Evolutionary conservation across 2,329 filamentous ascomycete species (phyloP).

Genomic region (Botrytis aclada): DNA sequence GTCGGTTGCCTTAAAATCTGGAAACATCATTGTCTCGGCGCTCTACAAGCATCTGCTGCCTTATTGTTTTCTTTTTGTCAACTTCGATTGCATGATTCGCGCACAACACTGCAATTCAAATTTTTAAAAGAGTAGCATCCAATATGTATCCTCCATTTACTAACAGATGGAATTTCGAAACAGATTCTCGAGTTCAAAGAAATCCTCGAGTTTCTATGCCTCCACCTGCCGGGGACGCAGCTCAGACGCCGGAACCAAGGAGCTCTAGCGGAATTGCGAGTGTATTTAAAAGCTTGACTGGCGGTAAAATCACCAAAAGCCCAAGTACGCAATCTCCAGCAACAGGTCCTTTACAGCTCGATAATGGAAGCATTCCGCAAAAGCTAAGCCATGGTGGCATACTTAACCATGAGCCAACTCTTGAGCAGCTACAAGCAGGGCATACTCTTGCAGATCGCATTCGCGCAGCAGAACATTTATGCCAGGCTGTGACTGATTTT

Average conservation of each 20-base stretch:
- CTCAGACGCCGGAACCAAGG: constrained; percentile 53
- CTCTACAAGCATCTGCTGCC: background rate
- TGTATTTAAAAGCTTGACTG: constrained; percentile 61
- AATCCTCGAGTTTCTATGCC: constrained; percentile 49
- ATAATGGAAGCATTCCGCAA: constrained; percentile 42
- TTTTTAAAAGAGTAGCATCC: background rate
- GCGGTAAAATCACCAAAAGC: constrained; percentile 51
- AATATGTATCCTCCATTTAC: constrained; percentile 14
- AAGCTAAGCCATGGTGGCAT: constrained; percentile 44
- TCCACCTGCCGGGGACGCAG: constrained; percentile 56
- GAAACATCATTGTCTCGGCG: background rate
- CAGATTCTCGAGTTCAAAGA: constrained; percentile 16
- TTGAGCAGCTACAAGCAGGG: constrained; percentile 54
- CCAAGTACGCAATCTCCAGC: constrained; percentile 41
- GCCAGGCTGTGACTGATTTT: constrained; percentile 55
- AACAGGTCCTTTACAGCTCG: constrained; percentile 43
- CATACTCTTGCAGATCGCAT: constrained; percentile 51
- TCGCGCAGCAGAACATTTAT: constrained; percentile 55
- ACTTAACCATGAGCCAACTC: constrained; percentile 51
- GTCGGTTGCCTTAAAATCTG: background rate
- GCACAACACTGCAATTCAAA: background rate
- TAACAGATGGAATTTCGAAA: constrained; percentile 11
- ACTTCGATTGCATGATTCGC: constrained; percentile 1
- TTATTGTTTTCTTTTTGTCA: constrained; percentile 1
- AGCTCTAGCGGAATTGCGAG: constrained; percentile 56